Evolutionary conservation across 2,329 filamentous ascomycete genomes (phyloP).

Genomic region (Daldinia eschscholtzii): DNA sequence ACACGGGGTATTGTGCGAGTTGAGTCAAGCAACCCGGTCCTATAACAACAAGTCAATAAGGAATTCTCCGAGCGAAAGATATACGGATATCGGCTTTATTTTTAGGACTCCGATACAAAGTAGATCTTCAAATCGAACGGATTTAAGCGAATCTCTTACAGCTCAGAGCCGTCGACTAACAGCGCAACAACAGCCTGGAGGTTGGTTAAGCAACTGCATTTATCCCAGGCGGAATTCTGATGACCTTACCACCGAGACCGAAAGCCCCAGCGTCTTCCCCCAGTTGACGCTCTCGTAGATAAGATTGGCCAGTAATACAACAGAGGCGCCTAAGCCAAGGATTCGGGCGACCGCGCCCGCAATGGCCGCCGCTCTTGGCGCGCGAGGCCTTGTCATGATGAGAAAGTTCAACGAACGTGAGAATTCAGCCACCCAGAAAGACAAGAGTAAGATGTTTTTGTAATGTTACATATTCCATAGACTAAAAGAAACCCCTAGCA

Average conservation of each 20-base stretch:
- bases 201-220: slow-evolving; percentile 18
- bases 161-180: slow-evolving; percentile 39
- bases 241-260: slow-evolving; percentile 36
- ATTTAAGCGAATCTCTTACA: slow-evolving; percentile 22
- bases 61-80: background rate
- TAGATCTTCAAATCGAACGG: background rate
- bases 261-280: slow-evolving; percentile 43
- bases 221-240: slow-evolving; percentile 4
- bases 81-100: slow-evolving; percentile 2
- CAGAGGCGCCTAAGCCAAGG: slow-evolving; percentile 40
- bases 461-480: slow-evolving; percentile 28
- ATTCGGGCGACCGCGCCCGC: slow-evolving; percentile 37
- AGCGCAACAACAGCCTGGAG: slow-evolving; percentile 38
- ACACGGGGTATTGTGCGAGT: slow-evolving; percentile 42
- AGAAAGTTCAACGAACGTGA: slow-evolving; percentile 6
- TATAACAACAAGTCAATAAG: slow-evolving; percentile 9
- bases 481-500: slow-evolving; percentile 16
- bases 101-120: background rate
- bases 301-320: slow-evolving; percentile 43
- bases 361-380: slow-evolving; percentile 33
- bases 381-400: slow-evolving; percentile 41
- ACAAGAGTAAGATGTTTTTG: slow-evolving; percentile 25
- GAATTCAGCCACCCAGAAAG: slow-evolving; percentile 11
- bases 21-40: slow-evolving; percentile 40
- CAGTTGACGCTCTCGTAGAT: slow-evolving; percentile 44